A percentile compares a stretch with the other conserved stretches of the same genome.
Conservation (phyloP, 2,329 filamentous ascomycete genomes). For the Graphilbum ipis-grandicollis region DNA sequence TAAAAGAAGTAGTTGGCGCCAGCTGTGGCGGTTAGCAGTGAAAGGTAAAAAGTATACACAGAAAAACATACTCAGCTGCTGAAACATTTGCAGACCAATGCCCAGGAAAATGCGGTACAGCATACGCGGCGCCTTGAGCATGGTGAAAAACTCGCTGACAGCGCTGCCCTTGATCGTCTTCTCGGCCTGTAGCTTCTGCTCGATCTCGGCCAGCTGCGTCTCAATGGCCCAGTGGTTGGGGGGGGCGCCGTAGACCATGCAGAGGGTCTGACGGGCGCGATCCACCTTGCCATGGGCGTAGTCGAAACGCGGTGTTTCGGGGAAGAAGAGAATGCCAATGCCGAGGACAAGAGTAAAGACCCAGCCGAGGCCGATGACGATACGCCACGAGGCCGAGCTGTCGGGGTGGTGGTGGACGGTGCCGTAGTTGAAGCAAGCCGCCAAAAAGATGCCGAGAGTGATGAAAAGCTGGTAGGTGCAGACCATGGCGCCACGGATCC, state of each 20-base stretch:
- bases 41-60: background rate
- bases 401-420: constrained; percentile 23
- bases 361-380: constrained; percentile 40
- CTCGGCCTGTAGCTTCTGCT: constrained; percentile 15
- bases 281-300: constrained; percentile 4
- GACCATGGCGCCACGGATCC: constrained; percentile 48
- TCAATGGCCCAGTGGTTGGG: constrained; percentile 7
- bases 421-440: constrained; percentile 31
- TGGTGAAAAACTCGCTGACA: constrained; percentile 15
- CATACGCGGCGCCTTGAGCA: constrained; percentile 28
- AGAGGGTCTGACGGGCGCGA: constrained; percentile 5
- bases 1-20: constrained; percentile 41
- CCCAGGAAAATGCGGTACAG: constrained; percentile 48
- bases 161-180: constrained; percentile 25
- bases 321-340: constrained; percentile 32
- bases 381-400: constrained; percentile 35
- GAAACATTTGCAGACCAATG: constrained; percentile 44
- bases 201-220: constrained; percentile 7
- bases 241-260: constrained; percentile 5
- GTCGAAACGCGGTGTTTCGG: constrained; percentile 34
- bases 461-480: constrained; percentile 59
- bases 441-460: constrained; percentile 47
- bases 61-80: constrained; percentile 35
- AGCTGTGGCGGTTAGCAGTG: constrained; percentile 10
- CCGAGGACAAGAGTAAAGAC: constrained; percentile 33